phyloP scores from a whole-genome alignment of 768 basidiomycete genomes.

The Hericium alpestre region DNA sequence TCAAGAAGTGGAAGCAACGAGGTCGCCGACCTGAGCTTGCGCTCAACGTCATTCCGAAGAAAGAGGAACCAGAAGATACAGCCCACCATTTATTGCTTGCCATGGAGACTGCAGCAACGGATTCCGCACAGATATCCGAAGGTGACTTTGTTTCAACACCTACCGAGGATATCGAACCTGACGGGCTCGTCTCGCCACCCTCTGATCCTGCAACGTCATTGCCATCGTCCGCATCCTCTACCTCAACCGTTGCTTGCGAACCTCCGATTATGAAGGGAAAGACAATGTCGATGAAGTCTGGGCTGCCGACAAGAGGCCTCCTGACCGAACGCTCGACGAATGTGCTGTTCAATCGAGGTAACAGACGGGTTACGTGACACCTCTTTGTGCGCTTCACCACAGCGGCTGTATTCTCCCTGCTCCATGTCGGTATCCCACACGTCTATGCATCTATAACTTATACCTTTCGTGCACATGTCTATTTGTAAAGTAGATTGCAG shows the following conservation, averaged over 20 bases:
- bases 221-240: slow-evolving; percentile 6
- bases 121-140: background rate
- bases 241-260: slow-evolving; percentile 8
- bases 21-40: background rate
- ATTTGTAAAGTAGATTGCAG: too few species aligned
- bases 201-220: background rate
- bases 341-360: slow-evolving; percentile 15
- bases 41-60: background rate
- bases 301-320: slow-evolving; percentile 15
- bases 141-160: background rate
- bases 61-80: background rate
- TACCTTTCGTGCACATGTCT: background rate
- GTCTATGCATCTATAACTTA: background rate
- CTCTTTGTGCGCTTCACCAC: too few species aligned
- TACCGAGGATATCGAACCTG: background rate
- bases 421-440: too few species aligned
- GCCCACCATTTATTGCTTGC: background rate
- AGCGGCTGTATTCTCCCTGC: too few species aligned
- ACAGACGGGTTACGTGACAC: background rate
- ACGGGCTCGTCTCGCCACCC: background rate
- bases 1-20: slow-evolving; percentile 34
- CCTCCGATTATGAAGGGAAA: slow-evolving; percentile 15
- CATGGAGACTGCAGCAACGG: too few species aligned
- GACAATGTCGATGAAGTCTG: slow-evolving; percentile 10
- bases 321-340: slow-evolving; percentile 27